Evolutionary conservation across 441 rosid genomes (phyloP).

Genomic region (Geranium incanum): DNA sequence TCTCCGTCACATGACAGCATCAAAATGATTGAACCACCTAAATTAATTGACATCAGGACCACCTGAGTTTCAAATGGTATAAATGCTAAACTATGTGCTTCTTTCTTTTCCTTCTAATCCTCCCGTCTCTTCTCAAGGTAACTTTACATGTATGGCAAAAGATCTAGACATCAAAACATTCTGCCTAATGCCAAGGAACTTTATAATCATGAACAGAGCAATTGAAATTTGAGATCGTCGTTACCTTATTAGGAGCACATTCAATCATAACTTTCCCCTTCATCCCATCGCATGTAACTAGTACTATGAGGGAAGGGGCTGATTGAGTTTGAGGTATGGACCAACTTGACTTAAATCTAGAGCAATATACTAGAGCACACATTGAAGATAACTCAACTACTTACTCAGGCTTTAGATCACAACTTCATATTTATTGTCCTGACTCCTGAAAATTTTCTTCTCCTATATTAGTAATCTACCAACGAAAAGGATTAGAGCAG

Average conservation of each 20-base stretch:
- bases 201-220: not conserved
- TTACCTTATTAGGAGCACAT: not conserved
- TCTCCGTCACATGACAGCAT: not conserved
- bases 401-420: too few relatives aligned
- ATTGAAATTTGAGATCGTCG: not conserved
- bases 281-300: not conserved
- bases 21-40: not conserved
- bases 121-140: not conserved
- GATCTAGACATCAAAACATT: not conserved
- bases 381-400: not conserved
- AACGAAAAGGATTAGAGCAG: too few relatives aligned
- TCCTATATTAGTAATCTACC: too few relatives aligned
- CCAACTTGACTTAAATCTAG: not conserved
- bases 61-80: not conserved
- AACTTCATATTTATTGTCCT: too few relatives aligned
- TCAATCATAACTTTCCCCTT: not conserved
- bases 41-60: constrained; percentile 1
- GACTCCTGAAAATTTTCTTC: too few relatives aligned
- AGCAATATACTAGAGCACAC: not conserved
- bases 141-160: not conserved
- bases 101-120: not conserved
- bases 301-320: not conserved
- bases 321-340: not conserved
- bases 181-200: not conserved
- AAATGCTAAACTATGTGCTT: not conserved